Evolutionary conservation across 805 yeast species (phyloP), one percentile per base, ranked within the genome.

Genomic region (Ogataea wickerhamii): DNA sequence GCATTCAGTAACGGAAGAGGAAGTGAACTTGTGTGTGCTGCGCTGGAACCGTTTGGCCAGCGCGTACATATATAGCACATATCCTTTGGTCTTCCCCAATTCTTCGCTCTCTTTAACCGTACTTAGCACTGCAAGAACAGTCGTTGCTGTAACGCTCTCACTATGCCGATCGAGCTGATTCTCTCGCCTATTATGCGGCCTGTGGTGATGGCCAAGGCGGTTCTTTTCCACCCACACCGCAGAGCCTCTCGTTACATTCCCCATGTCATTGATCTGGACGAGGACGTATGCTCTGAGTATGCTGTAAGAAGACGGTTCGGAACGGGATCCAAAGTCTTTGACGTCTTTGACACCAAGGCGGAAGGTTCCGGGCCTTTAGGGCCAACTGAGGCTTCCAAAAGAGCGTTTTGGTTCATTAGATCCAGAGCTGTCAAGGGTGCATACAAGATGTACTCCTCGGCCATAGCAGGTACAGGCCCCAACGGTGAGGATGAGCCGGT

Each of bases 391-490:
- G 66, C 70, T n/a, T 57, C 60, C 12, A 61, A 73, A 31, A 59
- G 73, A 20, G 47, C 75, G 13, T 76, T 71, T 51, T 72, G 76
- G 71, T 73, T 75, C 61, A 68, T 66, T 12, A 66, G 83, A 47
- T 77, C 83, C n/a, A 66, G 82, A 44, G 80, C 82, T 4, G 82
- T 78, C 35, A 78, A 77, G 56, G 82, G 84, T 34, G 79, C 81
- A 2, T 78, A 76, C 61, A 75, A 71, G 53, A 70, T 78, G 76
- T 77, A 64, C 48, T 67, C 73, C 7, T 49, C 63, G 8, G 63
- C 53, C 13, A 60, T 70, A 28, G 46, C 53, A 25, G 64, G 60
- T 3, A 70, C 76, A 1, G 76, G 76, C 3, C 61, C 61, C 22
- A 58, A 70, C 8, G 76, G 73, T 16, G 71, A 67, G 45, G 79